These are phyloP conservation scores for Strobilomyces confusus DNA, from an alignment of 768 basidiomycete genomes.

Conservation along the genomic window DNA sequence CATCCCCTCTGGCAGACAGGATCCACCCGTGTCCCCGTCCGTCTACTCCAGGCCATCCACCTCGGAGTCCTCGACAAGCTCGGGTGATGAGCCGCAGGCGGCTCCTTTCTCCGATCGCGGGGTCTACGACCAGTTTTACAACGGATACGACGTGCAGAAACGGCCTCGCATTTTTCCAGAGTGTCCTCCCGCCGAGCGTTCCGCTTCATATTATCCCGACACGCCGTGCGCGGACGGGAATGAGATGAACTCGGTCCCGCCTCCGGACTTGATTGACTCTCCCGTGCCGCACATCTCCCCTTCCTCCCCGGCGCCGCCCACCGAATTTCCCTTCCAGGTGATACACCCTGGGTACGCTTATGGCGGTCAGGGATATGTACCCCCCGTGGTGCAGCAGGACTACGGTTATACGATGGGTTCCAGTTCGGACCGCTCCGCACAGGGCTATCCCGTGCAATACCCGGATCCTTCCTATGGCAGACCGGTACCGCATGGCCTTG, in stretches of 20 bases:
- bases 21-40: conserved; percentile 6
- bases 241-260: conserved; percentile 8
- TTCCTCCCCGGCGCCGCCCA: conserved; percentile 19
- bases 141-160: conserved; percentile 12
- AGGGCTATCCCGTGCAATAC: conserved; percentile 9
- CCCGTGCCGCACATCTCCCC: conserved; percentile 19
- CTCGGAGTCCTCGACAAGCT: conserved; percentile 7
- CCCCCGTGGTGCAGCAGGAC: conserved; percentile 9
- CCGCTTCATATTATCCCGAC: conserved; percentile 8
- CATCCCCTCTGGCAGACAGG: conserved; percentile 26
- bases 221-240: conserved; percentile 13
- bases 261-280: conserved; percentile 19
- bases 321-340: conserved; percentile 8
- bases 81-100: conserved; percentile 9
- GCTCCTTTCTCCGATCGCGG: conserved; percentile 9
- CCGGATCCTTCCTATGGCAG: conserved; percentile 7
- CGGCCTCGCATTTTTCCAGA: conserved; percentile 16
- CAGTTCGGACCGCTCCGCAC: conserved; percentile 13
- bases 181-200: conserved; percentile 3
- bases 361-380: conserved; percentile 2
- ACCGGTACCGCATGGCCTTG: conserved; percentile 9
- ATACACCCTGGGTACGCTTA: conserved; percentile 8
- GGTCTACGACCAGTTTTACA: conserved; percentile 2
- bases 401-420: conserved; percentile 10
- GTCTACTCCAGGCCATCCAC: conserved; percentile 8